These are phyloP conservation scores for Russula virescens DNA, from an alignment of 768 basidiomycete species.

Conservation along the genomic window DNA sequence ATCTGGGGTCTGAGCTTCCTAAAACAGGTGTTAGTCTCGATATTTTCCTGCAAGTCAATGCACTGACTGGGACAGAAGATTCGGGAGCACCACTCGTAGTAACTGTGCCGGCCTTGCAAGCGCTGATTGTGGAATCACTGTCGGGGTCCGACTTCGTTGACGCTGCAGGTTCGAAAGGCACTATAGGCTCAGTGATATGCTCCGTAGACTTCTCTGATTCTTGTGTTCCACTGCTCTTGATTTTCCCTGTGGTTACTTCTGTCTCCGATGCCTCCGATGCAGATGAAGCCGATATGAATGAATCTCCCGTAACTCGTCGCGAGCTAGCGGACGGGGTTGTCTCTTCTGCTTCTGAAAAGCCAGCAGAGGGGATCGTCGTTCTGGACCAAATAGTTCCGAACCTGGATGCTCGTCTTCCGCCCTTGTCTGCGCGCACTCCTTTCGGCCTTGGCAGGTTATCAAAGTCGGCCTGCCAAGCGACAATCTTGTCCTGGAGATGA, in stretches of 20 bases:
- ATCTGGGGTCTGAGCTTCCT: slow-evolving; percentile 6
- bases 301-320: slow-evolving; percentile 48
- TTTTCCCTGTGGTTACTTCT: slow-evolving; percentile 38
- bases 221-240: slow-evolving; percentile 22
- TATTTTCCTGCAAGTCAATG: no score
- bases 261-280: slow-evolving; percentile 67
- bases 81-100: slow-evolving; percentile 2
- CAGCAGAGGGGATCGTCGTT: slow-evolving; percentile 52
- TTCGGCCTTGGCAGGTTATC: slow-evolving; percentile 75
- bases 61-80: slow-evolving; percentile 23
- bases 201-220: not conserved
- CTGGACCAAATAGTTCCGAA: slow-evolving; percentile 73
- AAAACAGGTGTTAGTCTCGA: not conserved
- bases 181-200: slow-evolving; percentile 1
- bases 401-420: slow-evolving; percentile 47
- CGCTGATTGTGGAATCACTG: slow-evolving; percentile 83
- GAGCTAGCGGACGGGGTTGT: slow-evolving; percentile 36
- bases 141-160: slow-evolving; percentile 55
- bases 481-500: slow-evolving; percentile 86
- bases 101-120: slow-evolving; percentile 28
- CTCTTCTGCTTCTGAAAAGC: slow-evolving; percentile 72
- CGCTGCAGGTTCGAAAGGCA: slow-evolving; percentile 6
- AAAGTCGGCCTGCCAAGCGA: slow-evolving; percentile 95
- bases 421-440: slow-evolving; percentile 43
- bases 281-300: slow-evolving; percentile 51